phyloP scores from a whole-genome alignment of 179 eudicot genomes.

The Gypsophila paniculata region DNA sequence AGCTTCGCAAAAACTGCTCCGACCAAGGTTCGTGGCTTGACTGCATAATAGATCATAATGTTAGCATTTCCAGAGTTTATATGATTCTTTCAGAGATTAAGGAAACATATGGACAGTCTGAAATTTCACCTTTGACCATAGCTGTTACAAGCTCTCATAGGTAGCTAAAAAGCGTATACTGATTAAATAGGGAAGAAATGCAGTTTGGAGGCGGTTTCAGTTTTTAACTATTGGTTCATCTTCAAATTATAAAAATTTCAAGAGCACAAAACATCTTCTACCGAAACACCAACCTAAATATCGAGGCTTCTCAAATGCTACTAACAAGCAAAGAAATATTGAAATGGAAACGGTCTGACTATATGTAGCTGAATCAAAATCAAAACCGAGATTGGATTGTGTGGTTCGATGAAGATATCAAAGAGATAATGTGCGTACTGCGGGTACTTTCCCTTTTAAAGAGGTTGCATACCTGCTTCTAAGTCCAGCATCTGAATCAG shows the following conservation, averaged over 20 bases:
- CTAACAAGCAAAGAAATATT: background rate
- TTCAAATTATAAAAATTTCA: background rate
- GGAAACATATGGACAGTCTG: background rate
- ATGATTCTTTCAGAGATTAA: conserved; percentile 7
- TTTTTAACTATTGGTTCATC: background rate
- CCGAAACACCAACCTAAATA: background rate
- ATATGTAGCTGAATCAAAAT: background rate
- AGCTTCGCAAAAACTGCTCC: conserved; percentile 84
- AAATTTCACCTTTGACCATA: background rate
- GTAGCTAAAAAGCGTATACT: background rate
- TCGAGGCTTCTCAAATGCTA: background rate
- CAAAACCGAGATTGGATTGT: background rate
- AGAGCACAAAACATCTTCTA: background rate
- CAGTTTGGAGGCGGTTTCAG: background rate
- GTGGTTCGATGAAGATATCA: background rate
- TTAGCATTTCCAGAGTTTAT: conserved; percentile 14
- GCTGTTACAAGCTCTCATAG: background rate
- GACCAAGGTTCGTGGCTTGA: conserved; percentile 62
- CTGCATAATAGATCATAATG: conserved; percentile 35
- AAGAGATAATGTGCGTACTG: background rate
- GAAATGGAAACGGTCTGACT: conserved; percentile 4
- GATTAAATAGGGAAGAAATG: background rate
- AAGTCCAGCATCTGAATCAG: conserved; percentile 96
- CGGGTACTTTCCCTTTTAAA: too few species aligned
- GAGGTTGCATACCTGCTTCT: conserved; percentile 64